Percentiles rank a stretch among this genome's conserved stretches.
Evolutionary conservation across 2,329 filamentous ascomycete species (phyloP).

Genomic region (Rhynchosporium secalis): DNA sequence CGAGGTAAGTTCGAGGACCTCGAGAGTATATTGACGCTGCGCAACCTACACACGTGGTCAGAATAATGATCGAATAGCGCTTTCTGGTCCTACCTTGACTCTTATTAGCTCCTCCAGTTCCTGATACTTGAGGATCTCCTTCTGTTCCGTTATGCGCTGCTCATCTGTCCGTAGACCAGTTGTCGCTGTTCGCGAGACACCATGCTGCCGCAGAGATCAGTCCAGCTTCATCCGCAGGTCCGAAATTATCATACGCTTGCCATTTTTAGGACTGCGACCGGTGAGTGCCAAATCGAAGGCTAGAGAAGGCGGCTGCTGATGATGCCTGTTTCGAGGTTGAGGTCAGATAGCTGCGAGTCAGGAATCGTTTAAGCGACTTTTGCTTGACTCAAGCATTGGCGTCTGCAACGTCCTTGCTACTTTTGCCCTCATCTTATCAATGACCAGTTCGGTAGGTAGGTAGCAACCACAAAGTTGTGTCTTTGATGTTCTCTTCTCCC

Average conservation of each 20-base stretch:
- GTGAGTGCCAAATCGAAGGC: conserved; percentile 13
- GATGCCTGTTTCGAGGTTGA: neutral
- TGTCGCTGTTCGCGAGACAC: conserved; percentile 69
- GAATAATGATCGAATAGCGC: conserved; percentile 7
- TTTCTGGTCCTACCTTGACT: conserved; percentile 52
- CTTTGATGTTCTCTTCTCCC: conserved; percentile 1
- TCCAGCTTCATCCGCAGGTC: conserved; percentile 28
- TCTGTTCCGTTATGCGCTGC: conserved; percentile 68
- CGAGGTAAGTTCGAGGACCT: conserved; percentile 68
- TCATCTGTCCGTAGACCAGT: conserved; percentile 64
- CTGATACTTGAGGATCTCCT: conserved; percentile 75
- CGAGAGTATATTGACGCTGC: conserved; percentile 42
- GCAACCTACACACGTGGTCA: conserved; percentile 34
- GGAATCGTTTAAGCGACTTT: conserved; percentile 20
- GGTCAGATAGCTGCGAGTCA: conserved; percentile 30
- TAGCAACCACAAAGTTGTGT: neutral
- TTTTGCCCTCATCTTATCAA: conserved; percentile 17
- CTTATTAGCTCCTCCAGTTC: conserved; percentile 68
- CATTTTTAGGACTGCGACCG: conserved; percentile 34
- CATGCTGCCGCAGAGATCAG: conserved; percentile 63
- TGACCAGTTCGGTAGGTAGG: no score
- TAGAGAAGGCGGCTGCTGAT: neutral
- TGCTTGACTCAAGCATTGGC: conserved; percentile 22
- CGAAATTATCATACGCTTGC: conserved; percentile 41
- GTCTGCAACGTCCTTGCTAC: conserved; percentile 18